Evolutionary conservation across 2,329 filamentous ascomycete genomes (phyloP), one percentile per base, ranked within the genome.

Genomic region (Penicillium sp.): DNA sequence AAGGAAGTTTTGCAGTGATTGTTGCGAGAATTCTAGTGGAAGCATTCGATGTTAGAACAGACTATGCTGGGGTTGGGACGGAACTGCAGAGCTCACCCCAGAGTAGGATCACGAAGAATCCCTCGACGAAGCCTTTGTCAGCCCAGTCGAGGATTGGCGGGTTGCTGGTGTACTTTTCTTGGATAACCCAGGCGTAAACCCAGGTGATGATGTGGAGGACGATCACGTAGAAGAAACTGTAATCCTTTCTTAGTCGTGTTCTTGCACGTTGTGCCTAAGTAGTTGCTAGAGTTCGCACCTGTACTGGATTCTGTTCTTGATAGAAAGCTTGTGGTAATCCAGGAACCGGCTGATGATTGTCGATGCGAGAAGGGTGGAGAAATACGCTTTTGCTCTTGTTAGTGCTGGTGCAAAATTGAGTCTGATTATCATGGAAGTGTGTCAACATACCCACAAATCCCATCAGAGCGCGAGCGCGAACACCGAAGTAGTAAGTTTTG

Each of bases 1-100:
- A 0, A 81, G 66, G 76, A 76, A 80, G 46, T 80, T 81, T 59
- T 81, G 78, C 16, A 80, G 59, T 0, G 75, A 68, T 57, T 81
- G 78, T 2, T 76, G 68, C 2, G 77, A 67, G 54, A 80, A 80
- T 44, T 61, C 59, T 60, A 19, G 28, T 37, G 13, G 1, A 18
- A 11, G 14, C 3, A 11, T 12, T n/a, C n/a, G n/a, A n/a, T 4
- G 14, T 57, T 34, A 56, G 55, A 27, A 25, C 22, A 25, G 22
- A n/a, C 25, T 19, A 4, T 0, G 6, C 30, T 0, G 8, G 6
- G 2, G 13, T 22, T 25, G 12, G 2, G 0, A 8, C 0, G 11
- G 4, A 2, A n/a, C 27, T 12, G 9, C 12, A n/a, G 12, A 11
- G 43, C 58, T 47, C 37, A 60, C 71, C 64, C 77, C 75, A 78